These are phyloP conservation scores for Articulospora tetracladia DNA, from an alignment of 495 filamentous ascomycete genomes.

Conservation along the genomic window DNA sequence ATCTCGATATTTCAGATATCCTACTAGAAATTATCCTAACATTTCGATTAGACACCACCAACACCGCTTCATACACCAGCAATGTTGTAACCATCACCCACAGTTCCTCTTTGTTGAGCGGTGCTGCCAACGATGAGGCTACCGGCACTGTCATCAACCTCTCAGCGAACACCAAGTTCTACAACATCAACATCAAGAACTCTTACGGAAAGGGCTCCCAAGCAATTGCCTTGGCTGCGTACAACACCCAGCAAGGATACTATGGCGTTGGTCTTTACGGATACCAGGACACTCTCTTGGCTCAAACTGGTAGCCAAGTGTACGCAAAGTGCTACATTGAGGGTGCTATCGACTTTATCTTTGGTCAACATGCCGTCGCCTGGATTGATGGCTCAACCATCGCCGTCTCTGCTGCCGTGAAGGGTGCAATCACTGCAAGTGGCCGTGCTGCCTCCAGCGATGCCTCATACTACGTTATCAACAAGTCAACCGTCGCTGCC, in stretches of 20 bases:
- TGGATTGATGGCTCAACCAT: conserved; percentile 62
- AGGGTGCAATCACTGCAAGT: conserved; percentile 57
- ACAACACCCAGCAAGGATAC: conserved; percentile 29
- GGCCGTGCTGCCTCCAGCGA: conserved; percentile 49
- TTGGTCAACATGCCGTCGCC: conserved; percentile 51
- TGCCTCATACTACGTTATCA: conserved; percentile 59
- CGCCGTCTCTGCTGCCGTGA: conserved; percentile 41
- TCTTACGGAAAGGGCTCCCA: conserved; percentile 38
- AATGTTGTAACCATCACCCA: conserved; percentile 24
- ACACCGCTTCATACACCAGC: conserved; percentile 26
- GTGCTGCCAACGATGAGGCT: conserved; percentile 34
- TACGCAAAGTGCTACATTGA: conserved; percentile 43
- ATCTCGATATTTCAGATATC: no score
- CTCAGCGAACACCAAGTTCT: conserved; percentile 38
- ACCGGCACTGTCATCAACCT: conserved; percentile 43
- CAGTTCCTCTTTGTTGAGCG: conserved; percentile 16
- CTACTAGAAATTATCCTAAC: no score
- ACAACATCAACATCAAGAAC: conserved; percentile 52
- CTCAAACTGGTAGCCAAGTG: conserved; percentile 42
- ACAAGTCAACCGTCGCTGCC: conserved; percentile 40
- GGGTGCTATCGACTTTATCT: conserved; percentile 51
- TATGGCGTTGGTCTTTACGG: conserved; percentile 45
- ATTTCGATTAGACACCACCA: no score
- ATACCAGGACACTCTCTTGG: conserved; percentile 48
- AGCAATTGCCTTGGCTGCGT: conserved; percentile 44